phyloP scores from a whole-genome alignment of 768 basidiomycete species.

The Boletus vinaceobasis region DNA sequence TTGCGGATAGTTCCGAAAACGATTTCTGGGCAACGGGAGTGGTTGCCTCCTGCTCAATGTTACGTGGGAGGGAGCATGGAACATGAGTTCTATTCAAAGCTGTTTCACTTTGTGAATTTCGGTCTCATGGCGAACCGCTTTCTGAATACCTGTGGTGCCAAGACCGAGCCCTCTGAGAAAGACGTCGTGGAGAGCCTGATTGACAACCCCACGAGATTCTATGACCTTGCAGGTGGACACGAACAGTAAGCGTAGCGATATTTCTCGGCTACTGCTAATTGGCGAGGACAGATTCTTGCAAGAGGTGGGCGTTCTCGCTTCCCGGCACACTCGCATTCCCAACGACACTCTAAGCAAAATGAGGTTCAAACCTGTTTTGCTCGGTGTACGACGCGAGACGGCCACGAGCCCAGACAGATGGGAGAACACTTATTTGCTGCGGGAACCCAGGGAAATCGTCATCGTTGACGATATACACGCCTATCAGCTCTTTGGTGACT shows the following conservation, averaged over 20 bases:
- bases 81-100: conserved; percentile 64
- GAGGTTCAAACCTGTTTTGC: not conserved
- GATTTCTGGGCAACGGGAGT: not conserved
- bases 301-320: not conserved
- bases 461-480: not conserved
- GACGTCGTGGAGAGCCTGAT: conserved; percentile 69
- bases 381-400: not conserved
- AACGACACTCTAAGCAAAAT: not conserved
- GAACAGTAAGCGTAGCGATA: no score
- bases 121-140: conserved; percentile 75
- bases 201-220: conserved; percentile 66
- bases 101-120: conserved; percentile 86
- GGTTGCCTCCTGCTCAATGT: not conserved
- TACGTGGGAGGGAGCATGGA: conserved; percentile 14
- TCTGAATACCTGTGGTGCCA: conserved; percentile 77
- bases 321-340: not conserved
- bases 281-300: not conserved
- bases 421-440: not conserved
- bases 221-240: conserved; percentile 59
- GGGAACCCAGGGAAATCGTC: not conserved
- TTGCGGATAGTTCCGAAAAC: not conserved
- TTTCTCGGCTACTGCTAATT: no score
- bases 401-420: not conserved
- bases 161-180: conserved; percentile 74
- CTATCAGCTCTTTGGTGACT: not conserved